Conservation (phyloP, 2,329 filamentous ascomycete genomes). For the Lachnellula cervina region DNA sequence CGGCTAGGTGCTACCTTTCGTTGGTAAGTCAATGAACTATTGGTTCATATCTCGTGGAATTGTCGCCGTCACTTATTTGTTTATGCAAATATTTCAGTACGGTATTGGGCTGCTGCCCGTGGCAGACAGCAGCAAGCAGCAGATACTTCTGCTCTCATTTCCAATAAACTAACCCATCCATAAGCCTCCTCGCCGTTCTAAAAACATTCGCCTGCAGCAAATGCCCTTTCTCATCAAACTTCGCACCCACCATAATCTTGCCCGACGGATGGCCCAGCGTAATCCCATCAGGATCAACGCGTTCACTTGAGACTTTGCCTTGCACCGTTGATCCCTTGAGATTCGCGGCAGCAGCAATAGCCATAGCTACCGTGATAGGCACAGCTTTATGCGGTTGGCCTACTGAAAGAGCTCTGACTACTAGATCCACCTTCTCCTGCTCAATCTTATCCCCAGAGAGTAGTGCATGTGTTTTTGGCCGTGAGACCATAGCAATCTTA, state of each 20-base stretch:
- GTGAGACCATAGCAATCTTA: conserved; percentile 55
- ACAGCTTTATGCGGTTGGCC: conserved; percentile 53
- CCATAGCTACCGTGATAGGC: conserved; percentile 50
- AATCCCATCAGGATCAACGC: conserved; percentile 32
- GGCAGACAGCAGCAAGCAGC: neutral
- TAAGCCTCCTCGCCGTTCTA: conserved; percentile 43
- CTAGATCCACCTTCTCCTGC: conserved; percentile 32
- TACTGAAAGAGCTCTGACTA: conserved; percentile 49
- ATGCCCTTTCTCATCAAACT: conserved; percentile 33
- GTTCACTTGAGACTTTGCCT: conserved; percentile 22
- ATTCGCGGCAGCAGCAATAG: conserved; percentile 43
- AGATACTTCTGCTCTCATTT: conserved; percentile 14
- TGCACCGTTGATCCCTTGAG: conserved; percentile 38
- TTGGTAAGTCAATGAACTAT: too few relatives aligned
- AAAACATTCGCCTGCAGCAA: conserved; percentile 40
- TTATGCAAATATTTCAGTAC: too few relatives aligned
- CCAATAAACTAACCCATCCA: conserved; percentile 44
- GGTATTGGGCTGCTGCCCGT: too few relatives aligned
- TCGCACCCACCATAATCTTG: conserved; percentile 38
- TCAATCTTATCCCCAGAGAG: conserved; percentile 35
- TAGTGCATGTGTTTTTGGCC: conserved; percentile 33
- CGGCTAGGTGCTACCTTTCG: too few relatives aligned
- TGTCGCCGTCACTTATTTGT: too few relatives aligned
- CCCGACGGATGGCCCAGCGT: conserved; percentile 44
- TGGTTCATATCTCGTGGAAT: neutral